Base-by-base conservation (phyloP, 2,329 filamentous ascomycete species). In the Alternaria triticina region DNA sequence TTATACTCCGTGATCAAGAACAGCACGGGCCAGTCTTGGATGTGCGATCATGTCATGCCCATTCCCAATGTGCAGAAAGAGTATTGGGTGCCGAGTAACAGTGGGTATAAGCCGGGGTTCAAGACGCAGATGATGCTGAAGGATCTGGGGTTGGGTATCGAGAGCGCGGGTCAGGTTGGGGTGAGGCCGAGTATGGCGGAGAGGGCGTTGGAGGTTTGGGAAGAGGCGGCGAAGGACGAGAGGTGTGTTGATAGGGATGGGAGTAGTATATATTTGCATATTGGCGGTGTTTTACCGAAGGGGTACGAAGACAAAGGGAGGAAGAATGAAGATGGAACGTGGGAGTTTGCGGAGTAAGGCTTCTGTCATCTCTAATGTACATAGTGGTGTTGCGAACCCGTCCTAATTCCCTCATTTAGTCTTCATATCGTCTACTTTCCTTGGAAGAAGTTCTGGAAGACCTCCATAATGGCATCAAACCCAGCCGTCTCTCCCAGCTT, bases 61-160 rank as follows among this genome's bases (percentile, higher is more conserved):
- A 70, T 78, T 8, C 76, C 76, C 4, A 76, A 76, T 33, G 71
- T 78, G 7, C 59, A 71, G 45, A 67, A 57, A 0, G 70, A 74
- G n/a, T 66, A 67, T 11, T 75, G 72, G 73, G 74, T 77, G 9
- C 76, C 76, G 43, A 77, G 74, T 57, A 73, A 72, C n/a, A 76
- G 66, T 43, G 75, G 74, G 11, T 77, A 78, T 58, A 72, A 65
- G 46, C 74, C 74, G 1, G 75, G 75, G 2, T 77, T 77, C 56
- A 77, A 75, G 62, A 76, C 75, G 51, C 74, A 77, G 63, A 78
- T 78, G 75, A 75, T 78, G 75, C 57, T 76, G 1, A 78, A 78
- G 52, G 76, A 78, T 61, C 22, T 78, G 36, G 73, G 72, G 1
- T 54, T 78, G 33, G 75, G 73, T 2, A 72, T 77, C 28, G 71